A percentile compares a stretch with the other conserved stretches of the same genome.
phyloP scores from a whole-genome alignment of 2,329 filamentous ascomycete genomes.

The Aspergillus luchuensis region DNA sequence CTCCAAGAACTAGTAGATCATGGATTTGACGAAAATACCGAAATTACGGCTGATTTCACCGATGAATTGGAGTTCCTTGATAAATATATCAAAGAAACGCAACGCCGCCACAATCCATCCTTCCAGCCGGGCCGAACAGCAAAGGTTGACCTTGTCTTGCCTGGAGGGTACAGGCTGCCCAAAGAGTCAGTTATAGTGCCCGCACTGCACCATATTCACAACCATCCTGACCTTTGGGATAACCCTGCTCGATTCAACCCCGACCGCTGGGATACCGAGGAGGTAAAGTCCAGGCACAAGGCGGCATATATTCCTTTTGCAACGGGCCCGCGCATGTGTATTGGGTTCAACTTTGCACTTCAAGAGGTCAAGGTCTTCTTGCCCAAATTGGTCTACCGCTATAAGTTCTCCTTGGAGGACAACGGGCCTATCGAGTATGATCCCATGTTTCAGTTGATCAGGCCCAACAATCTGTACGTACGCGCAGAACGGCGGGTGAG shows the following conservation, averaged over 20 bases:
- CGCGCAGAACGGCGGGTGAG: conserved; percentile 24
- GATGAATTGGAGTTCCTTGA: conserved; percentile 50
- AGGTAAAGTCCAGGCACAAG: conserved; percentile 55
- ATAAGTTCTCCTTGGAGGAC: conserved; percentile 55
- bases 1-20: conserved; percentile 61
- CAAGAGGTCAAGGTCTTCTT: conserved; percentile 61
- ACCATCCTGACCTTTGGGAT: conserved; percentile 59
- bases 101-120: conserved; percentile 61
- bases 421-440: conserved; percentile 48
- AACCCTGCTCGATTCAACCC: conserved; percentile 61
- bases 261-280: conserved; percentile 60
- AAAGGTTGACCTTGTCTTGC: conserved; percentile 58
- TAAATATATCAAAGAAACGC: conserved; percentile 58
- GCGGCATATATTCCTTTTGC: conserved; percentile 62
- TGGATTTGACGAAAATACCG: conserved; percentile 46
- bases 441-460: conserved; percentile 33
- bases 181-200: conserved; percentile 56
- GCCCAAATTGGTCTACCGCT: conserved; percentile 60
- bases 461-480: conserved; percentile 30
- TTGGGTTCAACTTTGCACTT: conserved; percentile 66
- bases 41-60: conserved; percentile 31
- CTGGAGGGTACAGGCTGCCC: conserved; percentile 60
- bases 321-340: conserved; percentile 58
- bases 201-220: conserved; percentile 48
- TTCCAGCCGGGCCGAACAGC: conserved; percentile 63